These are phyloP conservation scores for Aureobasidium melanogenum DNA, from an alignment of 2,329 filamentous ascomycete genomes.

Conservation along the genomic window DNA sequence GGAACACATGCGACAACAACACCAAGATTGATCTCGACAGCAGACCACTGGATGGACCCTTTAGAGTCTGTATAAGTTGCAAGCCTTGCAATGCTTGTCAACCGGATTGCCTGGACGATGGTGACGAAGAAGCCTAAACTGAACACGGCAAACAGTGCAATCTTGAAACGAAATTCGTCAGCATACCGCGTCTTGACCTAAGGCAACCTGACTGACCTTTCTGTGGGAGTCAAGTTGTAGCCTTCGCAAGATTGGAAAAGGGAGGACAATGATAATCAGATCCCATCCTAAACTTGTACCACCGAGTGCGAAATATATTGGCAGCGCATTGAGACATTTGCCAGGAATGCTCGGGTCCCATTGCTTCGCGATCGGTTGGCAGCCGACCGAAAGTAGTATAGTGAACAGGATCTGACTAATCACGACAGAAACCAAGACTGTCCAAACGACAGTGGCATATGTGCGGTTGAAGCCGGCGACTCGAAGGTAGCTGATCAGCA, in stretches of 20 bases:
- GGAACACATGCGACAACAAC: background rate
- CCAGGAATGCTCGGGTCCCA: background rate
- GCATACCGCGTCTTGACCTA: too few relatives aligned
- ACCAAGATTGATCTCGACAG: background rate
- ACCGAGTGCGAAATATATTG: background rate
- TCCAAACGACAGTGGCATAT: background rate
- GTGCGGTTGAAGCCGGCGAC: background rate
- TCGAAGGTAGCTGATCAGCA: background rate
- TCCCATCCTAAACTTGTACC: constrained; percentile 1
- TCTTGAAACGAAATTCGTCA: background rate
- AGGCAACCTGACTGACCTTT: background rate
- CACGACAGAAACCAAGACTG: background rate
- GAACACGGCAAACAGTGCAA: background rate
- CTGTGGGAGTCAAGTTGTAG: background rate
- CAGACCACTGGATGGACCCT: background rate
- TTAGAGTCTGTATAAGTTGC: background rate
- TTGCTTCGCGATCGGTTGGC: background rate
- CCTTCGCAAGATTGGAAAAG: background rate
- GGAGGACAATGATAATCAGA: background rate
- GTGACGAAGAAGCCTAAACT: background rate
- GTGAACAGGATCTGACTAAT: background rate
- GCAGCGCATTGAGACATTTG: background rate
- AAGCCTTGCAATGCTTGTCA: background rate
- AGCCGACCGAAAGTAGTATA: background rate
- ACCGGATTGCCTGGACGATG: background rate